Conservation (phyloP, 371 early-diverging fungal species). For the Fennellomyces sp. region DNA sequence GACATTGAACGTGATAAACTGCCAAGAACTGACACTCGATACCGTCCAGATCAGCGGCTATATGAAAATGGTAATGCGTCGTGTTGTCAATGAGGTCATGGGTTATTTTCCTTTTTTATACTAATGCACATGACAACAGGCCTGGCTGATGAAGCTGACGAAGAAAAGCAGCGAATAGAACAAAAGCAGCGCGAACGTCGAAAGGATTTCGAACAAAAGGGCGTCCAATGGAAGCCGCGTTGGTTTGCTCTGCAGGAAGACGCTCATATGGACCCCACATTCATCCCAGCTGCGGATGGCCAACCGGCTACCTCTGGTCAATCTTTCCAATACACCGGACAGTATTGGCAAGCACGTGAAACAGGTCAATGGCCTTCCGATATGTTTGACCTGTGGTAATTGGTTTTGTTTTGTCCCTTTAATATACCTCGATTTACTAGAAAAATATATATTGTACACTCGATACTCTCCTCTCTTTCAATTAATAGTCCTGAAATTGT, state of each 20-base stretch:
- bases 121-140: slow-evolving; percentile 12
- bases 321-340: slow-evolving; percentile 79
- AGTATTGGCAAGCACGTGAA: slow-evolving; percentile 80
- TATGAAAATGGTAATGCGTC: slow-evolving; percentile 72
- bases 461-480: neutral
- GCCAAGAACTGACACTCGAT: slow-evolving; percentile 88
- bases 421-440: neutral
- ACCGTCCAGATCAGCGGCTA: slow-evolving; percentile 86
- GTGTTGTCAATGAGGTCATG: too few species aligned
- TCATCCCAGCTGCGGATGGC: slow-evolving; percentile 29
- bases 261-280: slow-evolving; percentile 11
- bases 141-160: slow-evolving; percentile 75
- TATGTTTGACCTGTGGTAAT: slow-evolving; percentile 42
- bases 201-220: slow-evolving; percentile 65
- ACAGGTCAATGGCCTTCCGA: slow-evolving; percentile 37
- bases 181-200: slow-evolving; percentile 82
- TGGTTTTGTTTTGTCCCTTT: neutral
- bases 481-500: neutral
- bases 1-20: slow-evolving; percentile 57
- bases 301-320: slow-evolving; percentile 47
- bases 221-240: slow-evolving; percentile 63
- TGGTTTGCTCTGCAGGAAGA: slow-evolving; percentile 68
- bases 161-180: slow-evolving; percentile 85
- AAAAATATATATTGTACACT: neutral
- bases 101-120: too few species aligned